These are phyloP conservation scores for Ophiostoma sp. DNA, from an alignment of 2,329 filamentous ascomycete genomes.

Conservation along the genomic window DNA sequence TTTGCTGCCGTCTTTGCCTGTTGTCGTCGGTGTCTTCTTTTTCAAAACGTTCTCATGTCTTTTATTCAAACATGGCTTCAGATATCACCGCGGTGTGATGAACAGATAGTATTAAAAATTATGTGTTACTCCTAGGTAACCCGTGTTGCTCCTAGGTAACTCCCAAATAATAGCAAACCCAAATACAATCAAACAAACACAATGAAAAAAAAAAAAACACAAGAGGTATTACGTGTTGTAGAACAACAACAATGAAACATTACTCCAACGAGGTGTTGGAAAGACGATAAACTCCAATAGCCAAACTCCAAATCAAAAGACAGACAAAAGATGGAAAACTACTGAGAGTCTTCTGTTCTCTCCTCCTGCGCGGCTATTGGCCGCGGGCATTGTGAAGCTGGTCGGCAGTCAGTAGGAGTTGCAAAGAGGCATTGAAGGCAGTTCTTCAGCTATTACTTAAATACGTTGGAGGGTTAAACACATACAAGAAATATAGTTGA, in stretches of 20 bases:
- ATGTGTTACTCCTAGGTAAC: too few species aligned
- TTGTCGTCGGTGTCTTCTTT: not conserved
- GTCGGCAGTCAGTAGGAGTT: not conserved
- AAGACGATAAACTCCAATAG: not conserved
- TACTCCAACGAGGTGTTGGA: too few species aligned
- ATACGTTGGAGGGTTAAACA: not conserved
- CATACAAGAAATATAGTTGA: not conserved
- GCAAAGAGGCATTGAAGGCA: not conserved
- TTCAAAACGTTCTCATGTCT: too few species aligned
- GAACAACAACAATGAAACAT: not conserved
- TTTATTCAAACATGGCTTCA: too few species aligned
- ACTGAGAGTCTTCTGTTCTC: not conserved
- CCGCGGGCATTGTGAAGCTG: conserved; percentile 7
- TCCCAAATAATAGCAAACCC: not conserved
- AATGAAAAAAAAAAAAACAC: not conserved
- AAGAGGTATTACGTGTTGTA: not conserved
- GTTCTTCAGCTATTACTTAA: too few species aligned
- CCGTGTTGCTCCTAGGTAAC: not conserved
- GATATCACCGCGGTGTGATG: too few species aligned
- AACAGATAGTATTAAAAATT: conserved; percentile 2
- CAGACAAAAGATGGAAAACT: not conserved
- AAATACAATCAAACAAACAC: conserved; percentile 1
- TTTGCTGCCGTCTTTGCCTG: not conserved
- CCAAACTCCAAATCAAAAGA: not conserved
- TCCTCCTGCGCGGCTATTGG: not conserved